Evolutionary conservation across 208 protist genomes (phyloP), one percentile per base, ranked within the genome.

Genomic region (Acanthamoeba divionensis): DNA sequence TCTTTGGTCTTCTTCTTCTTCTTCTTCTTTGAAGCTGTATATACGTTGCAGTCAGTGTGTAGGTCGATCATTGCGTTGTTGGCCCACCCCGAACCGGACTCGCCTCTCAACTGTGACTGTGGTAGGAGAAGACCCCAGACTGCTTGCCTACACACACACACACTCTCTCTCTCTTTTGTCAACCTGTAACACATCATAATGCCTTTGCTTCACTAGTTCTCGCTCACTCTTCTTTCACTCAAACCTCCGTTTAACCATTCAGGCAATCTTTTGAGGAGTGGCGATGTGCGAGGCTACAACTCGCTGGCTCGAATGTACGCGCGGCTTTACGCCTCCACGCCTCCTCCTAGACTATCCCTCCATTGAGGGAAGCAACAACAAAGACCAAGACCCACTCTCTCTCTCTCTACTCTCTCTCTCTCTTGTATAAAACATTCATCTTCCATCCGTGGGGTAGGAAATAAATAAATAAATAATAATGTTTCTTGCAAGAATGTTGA

Each of bases 41-140:
- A 93, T 80, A 94, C 95, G 13, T 79, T 96, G 31, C 91, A 94
- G 55, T 93, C 92, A 44, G 91, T 95, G 54, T 95, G 93, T 87
- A 71, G 92, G 90, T 91, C 93, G 5, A 95, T 95, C 24, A 92
- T 94, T 33, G 93, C 93, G 52, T 67, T 95, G 26, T 63, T 95
- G 18, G 52, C 94, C 26, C 75, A 85, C 63, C 89, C 93, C n/a
- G 92, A 95, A 29, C 62, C 93, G 6, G 93, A 95, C 54, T 93
- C 90, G 31, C 94, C 94, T n/a, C 83, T 95, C 33, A 95, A 95
- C 80, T 95, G 94, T 36, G 93, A 95, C 73, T 82, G 79, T 9
- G 92, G 92, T 92, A 83, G 13, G 87, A 4, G 7, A 13, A 73
- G n/a, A 67, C 21, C 2, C 0, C 65, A 85, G 8, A 5, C 71